These are phyloP conservation scores for Trichophyton benhamiae DNA, from an alignment of 2,329 filamentous ascomycete species.

Conservation along the genomic window DNA sequence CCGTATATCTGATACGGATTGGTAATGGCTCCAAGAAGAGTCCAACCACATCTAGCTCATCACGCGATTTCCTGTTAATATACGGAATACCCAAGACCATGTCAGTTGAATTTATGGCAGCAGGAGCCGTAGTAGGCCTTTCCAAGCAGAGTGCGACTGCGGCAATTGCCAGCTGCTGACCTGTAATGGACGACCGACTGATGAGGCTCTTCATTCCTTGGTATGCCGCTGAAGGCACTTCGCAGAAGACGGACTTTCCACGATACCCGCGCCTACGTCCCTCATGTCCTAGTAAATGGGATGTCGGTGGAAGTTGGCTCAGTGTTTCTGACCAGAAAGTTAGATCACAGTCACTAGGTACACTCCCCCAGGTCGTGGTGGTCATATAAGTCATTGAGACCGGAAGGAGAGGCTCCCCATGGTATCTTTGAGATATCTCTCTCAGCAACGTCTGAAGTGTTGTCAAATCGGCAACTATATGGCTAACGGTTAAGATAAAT, in stretches of 20 bases:
- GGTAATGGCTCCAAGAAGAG: conserved; percentile 24
- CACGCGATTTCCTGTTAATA: conserved; percentile 16
- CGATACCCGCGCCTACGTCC: not conserved
- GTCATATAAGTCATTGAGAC: conserved; percentile 5
- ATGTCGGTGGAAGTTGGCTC: not conserved
- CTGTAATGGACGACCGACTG: conserved; percentile 6
- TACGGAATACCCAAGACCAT: conserved; percentile 21
- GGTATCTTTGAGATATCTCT: conserved; percentile 18
- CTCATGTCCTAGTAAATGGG: not conserved
- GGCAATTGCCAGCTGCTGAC: conserved; percentile 18
- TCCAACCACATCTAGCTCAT: conserved; percentile 18
- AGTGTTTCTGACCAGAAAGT: conserved; percentile 2
- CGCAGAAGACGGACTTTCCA: not conserved
- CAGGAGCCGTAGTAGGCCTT: not conserved
- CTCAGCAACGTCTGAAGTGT: conserved; percentile 19
- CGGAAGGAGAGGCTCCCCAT: conserved; percentile 3
- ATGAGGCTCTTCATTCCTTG: not conserved
- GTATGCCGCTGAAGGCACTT: not conserved
- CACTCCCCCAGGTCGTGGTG: conserved; percentile 7
- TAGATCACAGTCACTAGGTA: not conserved
- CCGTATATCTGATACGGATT: conserved; percentile 13
- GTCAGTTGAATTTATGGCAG: conserved; percentile 12
- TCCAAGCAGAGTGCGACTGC: conserved; percentile 10
- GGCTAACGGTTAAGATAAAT: conserved; percentile 19
- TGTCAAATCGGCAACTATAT: conserved; percentile 27